phyloP scores from a whole-genome alignment of 371 early-diverging fungal genomes.

The Mucor lusitanicus region DNA sequence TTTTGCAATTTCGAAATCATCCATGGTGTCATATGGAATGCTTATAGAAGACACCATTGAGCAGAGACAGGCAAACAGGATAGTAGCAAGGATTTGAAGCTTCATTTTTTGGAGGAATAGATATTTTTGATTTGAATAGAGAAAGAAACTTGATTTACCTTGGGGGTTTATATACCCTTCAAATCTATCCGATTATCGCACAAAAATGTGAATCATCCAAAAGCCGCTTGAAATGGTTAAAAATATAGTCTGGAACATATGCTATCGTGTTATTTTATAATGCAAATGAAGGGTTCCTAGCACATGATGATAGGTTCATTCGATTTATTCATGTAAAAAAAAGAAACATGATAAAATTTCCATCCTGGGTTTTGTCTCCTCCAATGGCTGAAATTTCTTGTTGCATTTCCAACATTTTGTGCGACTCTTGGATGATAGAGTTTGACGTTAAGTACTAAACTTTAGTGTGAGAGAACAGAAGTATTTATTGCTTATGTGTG shows the following conservation, averaged over 20 bases:
- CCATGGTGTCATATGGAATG: background rate
- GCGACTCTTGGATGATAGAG: background rate
- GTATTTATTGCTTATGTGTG: background rate
- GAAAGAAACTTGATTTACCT: background rate
- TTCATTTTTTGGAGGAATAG: slow-evolving; percentile 3
- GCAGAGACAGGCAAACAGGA: background rate
- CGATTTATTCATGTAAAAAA: slow-evolving; percentile 3
- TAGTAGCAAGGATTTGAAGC: background rate
- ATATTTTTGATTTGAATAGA: background rate
- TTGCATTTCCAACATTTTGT: background rate
- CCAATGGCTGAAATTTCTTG: background rate
- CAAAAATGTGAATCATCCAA: background rate
- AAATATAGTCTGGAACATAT: background rate
- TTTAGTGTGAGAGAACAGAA: background rate
- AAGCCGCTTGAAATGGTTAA: background rate
- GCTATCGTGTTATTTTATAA: background rate
- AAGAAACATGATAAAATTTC: background rate
- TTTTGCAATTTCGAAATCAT: background rate
- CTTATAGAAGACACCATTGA: background rate
- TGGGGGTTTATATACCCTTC: background rate
- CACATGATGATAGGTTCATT: background rate
- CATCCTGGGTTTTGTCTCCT: background rate
- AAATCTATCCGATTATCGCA: background rate
- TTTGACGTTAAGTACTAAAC: background rate
- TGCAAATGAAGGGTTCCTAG: background rate